Evolutionary conservation across 2,329 filamentous ascomycete genomes (phyloP).

Genomic region (Teratosphaeria viscida): DNA sequence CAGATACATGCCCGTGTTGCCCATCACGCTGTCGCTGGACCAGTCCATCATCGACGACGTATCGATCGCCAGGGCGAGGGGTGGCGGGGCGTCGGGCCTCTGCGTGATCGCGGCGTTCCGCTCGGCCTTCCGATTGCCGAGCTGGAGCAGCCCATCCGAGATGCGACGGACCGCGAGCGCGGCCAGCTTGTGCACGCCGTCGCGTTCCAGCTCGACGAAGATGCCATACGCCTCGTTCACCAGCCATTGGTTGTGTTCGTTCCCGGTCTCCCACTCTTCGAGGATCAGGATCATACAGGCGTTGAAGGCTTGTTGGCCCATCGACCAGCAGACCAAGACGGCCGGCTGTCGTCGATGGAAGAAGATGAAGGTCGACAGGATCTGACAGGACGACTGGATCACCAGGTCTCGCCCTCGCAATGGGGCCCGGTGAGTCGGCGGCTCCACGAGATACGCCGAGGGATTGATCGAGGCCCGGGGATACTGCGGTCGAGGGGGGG

Average conservation of each 20-base stretch:
- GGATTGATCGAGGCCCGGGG: slow-evolving; percentile 8
- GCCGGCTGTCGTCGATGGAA: slow-evolving; percentile 34
- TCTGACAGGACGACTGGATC: slow-evolving; percentile 30
- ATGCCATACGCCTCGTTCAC: slow-evolving; percentile 33
- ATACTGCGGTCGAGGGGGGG: slow-evolving; percentile 1
- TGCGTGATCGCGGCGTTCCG: slow-evolving; percentile 2
- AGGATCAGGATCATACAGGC: slow-evolving; percentile 40
- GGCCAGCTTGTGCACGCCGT: slow-evolving; percentile 36
- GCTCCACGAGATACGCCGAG: slow-evolving; percentile 9
- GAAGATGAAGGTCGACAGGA: slow-evolving; percentile 38
- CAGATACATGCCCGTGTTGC: slow-evolving; percentile 37
- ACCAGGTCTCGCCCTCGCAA: slow-evolving; percentile 32
- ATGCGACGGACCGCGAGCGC: slow-evolving; percentile 34
- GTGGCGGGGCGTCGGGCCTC: slow-evolving; percentile 4
- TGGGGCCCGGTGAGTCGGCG: slow-evolving; percentile 16
- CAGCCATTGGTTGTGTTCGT: slow-evolving; percentile 27
- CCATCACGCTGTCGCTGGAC: slow-evolving; percentile 33
- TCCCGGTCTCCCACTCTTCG: slow-evolving; percentile 34
- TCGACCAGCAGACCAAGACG: slow-evolving; percentile 38
- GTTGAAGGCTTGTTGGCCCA: slow-evolving; percentile 42
- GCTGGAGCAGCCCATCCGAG: slow-evolving; percentile 19
- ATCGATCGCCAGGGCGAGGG: slow-evolving; percentile 7
- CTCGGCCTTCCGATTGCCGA: slow-evolving; percentile 9
- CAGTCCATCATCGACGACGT: slow-evolving; percentile 16
- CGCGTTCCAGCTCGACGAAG: slow-evolving; percentile 33